Conservation (phyloP, 1,284 basidiomycete species). For the Sporisorium iseilematis-ciliati region DNA sequence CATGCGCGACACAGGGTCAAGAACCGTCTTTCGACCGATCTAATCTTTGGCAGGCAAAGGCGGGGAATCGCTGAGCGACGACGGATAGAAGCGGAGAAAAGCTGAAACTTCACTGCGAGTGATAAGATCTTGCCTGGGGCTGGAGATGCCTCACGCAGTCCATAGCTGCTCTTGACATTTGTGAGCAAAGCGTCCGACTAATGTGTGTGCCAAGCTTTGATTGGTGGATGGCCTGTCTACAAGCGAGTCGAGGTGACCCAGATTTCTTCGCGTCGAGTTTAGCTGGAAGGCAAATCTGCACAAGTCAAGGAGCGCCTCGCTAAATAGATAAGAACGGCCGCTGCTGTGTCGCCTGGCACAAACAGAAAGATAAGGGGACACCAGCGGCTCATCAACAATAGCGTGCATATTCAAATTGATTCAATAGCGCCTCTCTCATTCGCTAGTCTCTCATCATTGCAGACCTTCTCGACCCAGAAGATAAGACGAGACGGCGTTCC, state of each 20-base stretch:
- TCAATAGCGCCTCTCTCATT: conserved; percentile 6
- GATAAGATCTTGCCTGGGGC: conserved; percentile 22
- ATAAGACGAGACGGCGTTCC: conserved; percentile 13
- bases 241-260: conserved; percentile 8
- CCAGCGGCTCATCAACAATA: background rate
- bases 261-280: conserved; percentile 2
- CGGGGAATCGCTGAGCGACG: conserved; percentile 8
- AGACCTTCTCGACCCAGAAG: background rate
- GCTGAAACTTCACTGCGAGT: background rate
- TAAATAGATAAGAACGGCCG: conserved; percentile 8
- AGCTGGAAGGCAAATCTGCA: conserved; percentile 10
- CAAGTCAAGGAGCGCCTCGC: conserved; percentile 37
- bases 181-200: background rate
- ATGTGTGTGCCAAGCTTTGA: background rate
- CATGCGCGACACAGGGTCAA: background rate
- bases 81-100: conserved; percentile 43
- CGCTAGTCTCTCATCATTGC: background rate
- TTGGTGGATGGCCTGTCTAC: background rate
- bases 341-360: background rate
- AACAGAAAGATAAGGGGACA: conserved; percentile 19
- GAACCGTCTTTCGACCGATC: background rate
- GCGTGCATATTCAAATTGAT: conserved; percentile 5
- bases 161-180: background rate
- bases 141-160: background rate
- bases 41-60: conserved; percentile 12